These are phyloP conservation scores for Coniferiporia weirii DNA, from an alignment of 1,284 basidiomycete species.

Conservation along the genomic window DNA sequence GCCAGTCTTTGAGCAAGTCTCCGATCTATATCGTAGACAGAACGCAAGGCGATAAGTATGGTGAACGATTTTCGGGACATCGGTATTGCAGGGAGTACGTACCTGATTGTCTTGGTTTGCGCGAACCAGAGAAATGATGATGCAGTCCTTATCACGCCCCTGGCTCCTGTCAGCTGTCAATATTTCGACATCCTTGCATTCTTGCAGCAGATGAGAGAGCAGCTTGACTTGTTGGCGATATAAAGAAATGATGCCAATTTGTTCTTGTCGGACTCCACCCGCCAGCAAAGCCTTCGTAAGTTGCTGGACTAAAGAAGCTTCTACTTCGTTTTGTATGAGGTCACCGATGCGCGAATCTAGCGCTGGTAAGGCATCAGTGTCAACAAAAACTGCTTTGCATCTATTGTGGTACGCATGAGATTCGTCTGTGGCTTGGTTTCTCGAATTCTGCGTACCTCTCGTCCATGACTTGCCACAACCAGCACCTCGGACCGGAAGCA, in stretches of 20 bases:
- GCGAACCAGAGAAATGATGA: slow-evolving; percentile 90
- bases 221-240: slow-evolving; percentile 96
- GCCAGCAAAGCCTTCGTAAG: slow-evolving; percentile 59
- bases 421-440: background rate
- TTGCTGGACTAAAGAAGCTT: slow-evolving; percentile 65
- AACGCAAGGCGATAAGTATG: slow-evolving; percentile 7
- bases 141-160: slow-evolving; percentile 93
- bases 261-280: slow-evolving; percentile 59
- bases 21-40: slow-evolving; percentile 55
- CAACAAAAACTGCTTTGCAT: slow-evolving; percentile 85
- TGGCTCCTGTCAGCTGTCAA: slow-evolving; percentile 95
- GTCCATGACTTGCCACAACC: slow-evolving; percentile 65
- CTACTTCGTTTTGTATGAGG: slow-evolving; percentile 83
- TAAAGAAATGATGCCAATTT: slow-evolving; percentile 86
- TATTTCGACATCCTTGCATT: slow-evolving; percentile 67
- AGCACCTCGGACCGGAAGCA: slow-evolving; percentile 40
- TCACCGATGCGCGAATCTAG: slow-evolving; percentile 80
- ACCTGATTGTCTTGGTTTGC: slow-evolving; percentile 76
- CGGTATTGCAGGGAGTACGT: slow-evolving; percentile 25
- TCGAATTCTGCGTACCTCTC: slow-evolving; percentile 44
- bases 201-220: slow-evolving; percentile 52
- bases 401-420: slow-evolving; percentile 35
- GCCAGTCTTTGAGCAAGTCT: slow-evolving; percentile 91
- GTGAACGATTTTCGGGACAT: slow-evolving; percentile 5
- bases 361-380: slow-evolving; percentile 80